Evolutionary conservation across 2,329 filamentous ascomycete genomes (phyloP).

Genomic region (Nannizzia gypsea): DNA sequence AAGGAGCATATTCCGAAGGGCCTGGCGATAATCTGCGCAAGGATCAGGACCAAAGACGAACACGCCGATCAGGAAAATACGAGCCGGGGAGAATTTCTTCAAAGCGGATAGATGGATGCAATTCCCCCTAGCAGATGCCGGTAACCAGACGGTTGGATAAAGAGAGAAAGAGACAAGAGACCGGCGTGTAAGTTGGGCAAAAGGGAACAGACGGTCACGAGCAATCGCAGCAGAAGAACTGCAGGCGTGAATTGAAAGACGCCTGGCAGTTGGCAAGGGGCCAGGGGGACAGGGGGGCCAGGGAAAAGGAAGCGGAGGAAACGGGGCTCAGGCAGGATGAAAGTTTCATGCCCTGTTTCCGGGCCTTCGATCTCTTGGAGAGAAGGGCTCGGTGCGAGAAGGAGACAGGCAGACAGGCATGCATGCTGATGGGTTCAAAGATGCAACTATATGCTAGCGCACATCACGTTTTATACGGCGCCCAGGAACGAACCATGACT

Average conservation of each 20-base stretch:
- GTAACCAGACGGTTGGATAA: background rate
- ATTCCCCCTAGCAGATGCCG: too few species aligned
- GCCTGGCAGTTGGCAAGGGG: too few species aligned
- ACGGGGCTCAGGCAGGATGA: constrained; percentile 4
- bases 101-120: background rate
- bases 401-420: background rate
- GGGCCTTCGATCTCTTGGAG: background rate
- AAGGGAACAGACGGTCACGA: background rate
- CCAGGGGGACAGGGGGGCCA: too few species aligned
- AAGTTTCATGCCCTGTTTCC: background rate
- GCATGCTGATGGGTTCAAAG: too few species aligned
- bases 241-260: background rate
- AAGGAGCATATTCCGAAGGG: background rate
- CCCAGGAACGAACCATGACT: background rate
- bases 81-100: background rate
- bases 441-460: background rate
- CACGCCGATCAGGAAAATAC: background rate
- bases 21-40: constrained; percentile 4
- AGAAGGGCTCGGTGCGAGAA: background rate
- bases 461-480: background rate
- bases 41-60: background rate
- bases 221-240: background rate
- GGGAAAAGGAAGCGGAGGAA: background rate
- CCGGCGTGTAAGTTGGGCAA: too few species aligned
- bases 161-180: too few species aligned